A percentile compares a stretch with the other conserved stretches of the same genome.
These are phyloP conservation scores for Alternaria dauci DNA, from an alignment of 2,329 filamentous ascomycete species.

Conservation along the genomic window DNA sequence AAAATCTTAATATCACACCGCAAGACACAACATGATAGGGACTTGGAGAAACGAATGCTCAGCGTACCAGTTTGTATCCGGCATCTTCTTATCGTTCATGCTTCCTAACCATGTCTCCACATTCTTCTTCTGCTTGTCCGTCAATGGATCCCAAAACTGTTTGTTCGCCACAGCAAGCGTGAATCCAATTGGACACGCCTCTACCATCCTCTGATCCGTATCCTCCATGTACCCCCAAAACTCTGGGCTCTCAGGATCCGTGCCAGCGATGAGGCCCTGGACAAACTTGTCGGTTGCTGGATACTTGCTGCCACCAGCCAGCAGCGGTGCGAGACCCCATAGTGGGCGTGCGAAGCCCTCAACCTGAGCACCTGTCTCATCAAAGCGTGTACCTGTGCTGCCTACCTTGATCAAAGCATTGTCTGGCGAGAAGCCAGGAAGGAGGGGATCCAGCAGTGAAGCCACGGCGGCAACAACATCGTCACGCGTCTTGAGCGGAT, in stretches of 20 bases:
- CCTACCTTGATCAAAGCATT: slow-evolving; percentile 73
- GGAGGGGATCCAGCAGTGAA: slow-evolving; percentile 72
- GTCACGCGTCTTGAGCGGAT: slow-evolving; percentile 52
- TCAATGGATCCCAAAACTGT: slow-evolving; percentile 72
- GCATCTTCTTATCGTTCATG: slow-evolving; percentile 78
- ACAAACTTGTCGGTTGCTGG: slow-evolving; percentile 71
- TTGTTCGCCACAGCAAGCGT: slow-evolving; percentile 72
- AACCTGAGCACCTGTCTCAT: slow-evolving; percentile 78
- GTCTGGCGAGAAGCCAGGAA: slow-evolving; percentile 73
- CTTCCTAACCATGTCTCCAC: slow-evolving; percentile 77
- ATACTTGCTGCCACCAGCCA: slow-evolving; percentile 74
- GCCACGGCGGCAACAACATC: slow-evolving; percentile 55
- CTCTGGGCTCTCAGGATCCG: slow-evolving; percentile 72
- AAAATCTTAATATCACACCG: slow-evolving; percentile 22
- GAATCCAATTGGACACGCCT: slow-evolving; percentile 82
- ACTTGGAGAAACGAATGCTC: background rate
- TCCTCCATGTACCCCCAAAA: slow-evolving; percentile 81
- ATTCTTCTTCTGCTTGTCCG: slow-evolving; percentile 68
- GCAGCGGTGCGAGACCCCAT: slow-evolving; percentile 75
- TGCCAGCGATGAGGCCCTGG: slow-evolving; percentile 74
- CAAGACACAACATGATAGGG: background rate
- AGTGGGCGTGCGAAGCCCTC: slow-evolving; percentile 79
- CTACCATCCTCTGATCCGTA: slow-evolving; percentile 83
- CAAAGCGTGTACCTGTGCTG: slow-evolving; percentile 77
- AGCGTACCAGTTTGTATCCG: slow-evolving; percentile 69